Conservation (phyloP, 192 early-diverging fungal species). For the Kickxella alabastrina region DNA sequence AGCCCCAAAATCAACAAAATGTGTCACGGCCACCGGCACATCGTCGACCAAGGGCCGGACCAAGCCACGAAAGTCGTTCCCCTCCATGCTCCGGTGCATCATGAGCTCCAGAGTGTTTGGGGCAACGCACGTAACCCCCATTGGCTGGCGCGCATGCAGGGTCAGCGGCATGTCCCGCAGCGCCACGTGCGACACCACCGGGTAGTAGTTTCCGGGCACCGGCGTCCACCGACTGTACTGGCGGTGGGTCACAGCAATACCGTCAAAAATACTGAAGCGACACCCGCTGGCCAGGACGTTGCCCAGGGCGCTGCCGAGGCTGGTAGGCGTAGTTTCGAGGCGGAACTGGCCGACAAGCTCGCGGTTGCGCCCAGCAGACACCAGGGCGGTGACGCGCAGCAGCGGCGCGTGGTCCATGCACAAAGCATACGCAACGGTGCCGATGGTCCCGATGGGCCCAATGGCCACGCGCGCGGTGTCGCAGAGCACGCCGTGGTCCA, state of each 20-base stretch:
- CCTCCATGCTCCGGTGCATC: slow-evolving; percentile 40
- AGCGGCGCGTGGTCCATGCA: slow-evolving; percentile 21
- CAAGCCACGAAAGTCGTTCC: slow-evolving; percentile 47
- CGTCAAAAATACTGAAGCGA: slow-evolving; percentile 29
- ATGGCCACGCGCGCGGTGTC: slow-evolving; percentile 16
- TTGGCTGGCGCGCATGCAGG: slow-evolving; percentile 33
- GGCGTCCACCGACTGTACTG: slow-evolving; percentile 26
- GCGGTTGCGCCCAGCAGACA: slow-evolving; percentile 19
- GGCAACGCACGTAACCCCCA: slow-evolving; percentile 26
- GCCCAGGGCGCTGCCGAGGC: neutral
- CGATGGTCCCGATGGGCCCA: neutral
- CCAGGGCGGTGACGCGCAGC: slow-evolving; percentile 8
- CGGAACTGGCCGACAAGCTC: slow-evolving; percentile 32
- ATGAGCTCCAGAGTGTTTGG: slow-evolving; percentile 20
- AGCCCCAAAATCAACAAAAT: slow-evolving; percentile 19
- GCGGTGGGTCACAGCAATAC: slow-evolving; percentile 15
- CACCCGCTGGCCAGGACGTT: too few relatives aligned
- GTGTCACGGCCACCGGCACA: slow-evolving; percentile 10
- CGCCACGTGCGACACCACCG: slow-evolving; percentile 29
- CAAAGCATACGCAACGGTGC: slow-evolving; percentile 18
- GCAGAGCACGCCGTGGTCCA: slow-evolving; percentile 19
- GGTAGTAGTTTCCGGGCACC: slow-evolving; percentile 36
- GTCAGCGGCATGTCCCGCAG: slow-evolving; percentile 12
- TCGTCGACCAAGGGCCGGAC: slow-evolving; percentile 15
- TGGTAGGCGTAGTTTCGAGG: neutral